These are phyloP conservation scores for Aaosphaeria arxii DNA, from an alignment of 2,329 filamentous ascomycete species.

Conservation along the genomic window DNA sequence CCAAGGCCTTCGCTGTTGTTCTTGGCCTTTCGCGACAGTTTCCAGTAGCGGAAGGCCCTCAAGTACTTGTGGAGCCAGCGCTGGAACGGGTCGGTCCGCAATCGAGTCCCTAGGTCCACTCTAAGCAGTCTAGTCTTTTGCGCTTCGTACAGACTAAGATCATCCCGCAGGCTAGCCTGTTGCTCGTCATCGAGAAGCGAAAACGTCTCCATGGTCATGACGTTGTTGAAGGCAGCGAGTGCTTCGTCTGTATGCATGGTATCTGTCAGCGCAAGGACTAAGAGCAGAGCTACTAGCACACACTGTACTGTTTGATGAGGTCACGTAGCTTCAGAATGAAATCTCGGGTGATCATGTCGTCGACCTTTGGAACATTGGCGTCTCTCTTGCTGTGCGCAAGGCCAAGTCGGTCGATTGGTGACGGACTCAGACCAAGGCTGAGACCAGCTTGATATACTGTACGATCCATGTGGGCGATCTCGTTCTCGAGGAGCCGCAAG, in stretches of 20 bases:
- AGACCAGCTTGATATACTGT: slow-evolving; percentile 34
- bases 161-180: slow-evolving; percentile 14
- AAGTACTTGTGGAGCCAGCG: slow-evolving; percentile 13
- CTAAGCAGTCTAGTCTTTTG: slow-evolving; percentile 35
- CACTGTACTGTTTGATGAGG: slow-evolving; percentile 17
- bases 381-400: slow-evolving; percentile 22
- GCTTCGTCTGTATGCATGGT: slow-evolving; percentile 13
- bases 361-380: slow-evolving; percentile 3
- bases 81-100: slow-evolving; percentile 13
- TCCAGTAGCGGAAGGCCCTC: slow-evolving; percentile 10
- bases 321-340: slow-evolving; percentile 15
- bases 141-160: slow-evolving; percentile 26
- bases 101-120: slow-evolving; percentile 24
- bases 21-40: slow-evolving; percentile 8
- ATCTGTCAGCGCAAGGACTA: not conserved
- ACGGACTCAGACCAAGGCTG: slow-evolving; percentile 13
- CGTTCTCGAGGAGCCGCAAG: slow-evolving; percentile 30
- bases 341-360: slow-evolving; percentile 10
- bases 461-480: slow-evolving; percentile 31
- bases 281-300: not conserved
- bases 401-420: slow-evolving; percentile 21
- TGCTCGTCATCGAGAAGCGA: slow-evolving; percentile 18
- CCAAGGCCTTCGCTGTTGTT: slow-evolving; percentile 6
- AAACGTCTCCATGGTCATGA: slow-evolving; percentile 25
- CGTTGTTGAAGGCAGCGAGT: slow-evolving; percentile 16